Base-by-base conservation (phyloP, 2,329 filamentous ascomycete species). In the Pyricularia sp. region DNA sequence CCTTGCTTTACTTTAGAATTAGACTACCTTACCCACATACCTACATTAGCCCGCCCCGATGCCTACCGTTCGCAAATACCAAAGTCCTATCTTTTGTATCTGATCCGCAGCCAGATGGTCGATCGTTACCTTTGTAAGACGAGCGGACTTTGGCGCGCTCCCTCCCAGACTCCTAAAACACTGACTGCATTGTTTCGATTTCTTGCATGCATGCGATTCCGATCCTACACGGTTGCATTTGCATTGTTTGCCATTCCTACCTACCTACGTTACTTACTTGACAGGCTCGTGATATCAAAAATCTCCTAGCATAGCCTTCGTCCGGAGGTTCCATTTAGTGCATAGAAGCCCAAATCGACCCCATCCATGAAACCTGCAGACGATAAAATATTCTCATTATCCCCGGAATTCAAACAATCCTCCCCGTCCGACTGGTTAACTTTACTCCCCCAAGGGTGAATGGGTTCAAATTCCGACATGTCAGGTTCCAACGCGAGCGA, bases 401-500 rank as follows among this genome's bases (percentile, higher is more conserved):
- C 40, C 40, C 40, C 16, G 40, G 19, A n/a, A 40, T 40, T 49
- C 40, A 19, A 19, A n/a, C 40, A 49, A 49, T 19, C 19, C 40
- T 28, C 53, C 9, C 53, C 10, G 12, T 24, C n/a, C 53, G 22
- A 12, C 53, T 24, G 53, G 9, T 24, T 13, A 28, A 24, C 24
- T 59, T 16, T 59, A 8, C 55, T 28, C 24, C 24, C 24, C 26
- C 5, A 13, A 40, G 33, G 4, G 5, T 28, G 24, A 19, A 28
- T 59, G 55, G 24, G 24, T 26, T 28, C 26, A 24, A 28, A 28
- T 59, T 12, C 13, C 30, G 55, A 28, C 26, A 26, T 59, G 55
- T 7, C 24, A 19, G 55, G 28, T 59, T 59, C 9, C 55, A 28
- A 26, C 55, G 70, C 69, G 70, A 71, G 70, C 66, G 66, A 59